Percentiles rank a stretch among this genome's conserved stretches.
Evolutionary conservation across 352 stramenopile genomes (phyloP).

Genomic region (Blastocystis hominis): DNA sequence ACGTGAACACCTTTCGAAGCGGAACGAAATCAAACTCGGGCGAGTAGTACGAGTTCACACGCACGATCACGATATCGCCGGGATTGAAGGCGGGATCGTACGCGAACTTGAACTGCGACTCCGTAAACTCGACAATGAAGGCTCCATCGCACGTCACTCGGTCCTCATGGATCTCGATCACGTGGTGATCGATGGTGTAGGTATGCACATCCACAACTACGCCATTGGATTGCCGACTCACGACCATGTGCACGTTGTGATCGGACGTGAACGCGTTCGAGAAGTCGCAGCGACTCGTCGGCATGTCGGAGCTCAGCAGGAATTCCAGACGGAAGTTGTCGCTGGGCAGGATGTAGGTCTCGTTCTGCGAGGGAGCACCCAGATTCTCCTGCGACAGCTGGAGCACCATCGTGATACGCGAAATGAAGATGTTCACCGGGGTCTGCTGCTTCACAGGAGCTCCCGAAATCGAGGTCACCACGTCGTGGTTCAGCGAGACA

Average conservation of each 20-base stretch:
- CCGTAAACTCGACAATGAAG: slow-evolving; percentile 36
- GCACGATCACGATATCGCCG: slow-evolving; percentile 40
- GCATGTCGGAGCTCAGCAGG: neutral
- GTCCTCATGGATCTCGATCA: neutral
- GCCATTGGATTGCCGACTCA: neutral
- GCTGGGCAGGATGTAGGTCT: neutral
- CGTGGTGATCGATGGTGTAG: slow-evolving; percentile 8
- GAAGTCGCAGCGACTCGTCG: neutral
- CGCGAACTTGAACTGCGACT: slow-evolving; percentile 27
- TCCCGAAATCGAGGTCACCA: neutral
- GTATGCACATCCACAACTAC: neutral
- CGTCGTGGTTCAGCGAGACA: slow-evolving; percentile 1
- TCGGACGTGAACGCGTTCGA: slow-evolving; percentile 35
- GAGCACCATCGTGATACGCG: neutral
- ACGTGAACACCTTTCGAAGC: slow-evolving; percentile 46
- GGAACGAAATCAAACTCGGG: slow-evolving; percentile 49
- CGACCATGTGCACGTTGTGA: neutral
- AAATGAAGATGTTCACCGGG: neutral
- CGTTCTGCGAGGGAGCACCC: neutral
- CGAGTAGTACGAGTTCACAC: slow-evolving; percentile 52
- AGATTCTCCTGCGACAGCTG: neutral
- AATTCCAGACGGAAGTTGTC: neutral
- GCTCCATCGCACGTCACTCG: neutral
- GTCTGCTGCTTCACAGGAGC: neutral
- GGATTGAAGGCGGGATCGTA: slow-evolving; percentile 43